Evolutionary conservation across 805 yeast genomes (phyloP).

Genomic region (Monosporozyma servazzii): DNA sequence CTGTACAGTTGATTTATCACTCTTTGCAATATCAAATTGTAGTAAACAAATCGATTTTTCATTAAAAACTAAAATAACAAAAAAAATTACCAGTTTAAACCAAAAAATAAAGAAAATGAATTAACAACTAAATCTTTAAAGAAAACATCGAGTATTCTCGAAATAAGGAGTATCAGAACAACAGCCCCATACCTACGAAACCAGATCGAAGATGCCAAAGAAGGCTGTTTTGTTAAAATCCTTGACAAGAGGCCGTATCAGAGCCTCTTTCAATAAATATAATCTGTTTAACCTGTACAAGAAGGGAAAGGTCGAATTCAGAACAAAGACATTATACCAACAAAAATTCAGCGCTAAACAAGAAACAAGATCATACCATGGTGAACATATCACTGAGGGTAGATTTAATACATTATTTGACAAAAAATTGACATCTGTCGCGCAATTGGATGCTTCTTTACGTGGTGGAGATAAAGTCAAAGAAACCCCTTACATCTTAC

Average conservation of each 20-base stretch:
- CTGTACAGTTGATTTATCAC: background rate
- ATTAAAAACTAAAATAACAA: background rate
- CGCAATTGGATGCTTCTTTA: conserved; percentile 76
- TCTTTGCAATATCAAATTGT: background rate
- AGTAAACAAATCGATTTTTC: background rate
- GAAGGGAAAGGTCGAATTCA: conserved; percentile 47
- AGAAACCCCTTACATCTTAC: conserved; percentile 76
- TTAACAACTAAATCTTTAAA: background rate
- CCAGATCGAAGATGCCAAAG: conserved; percentile 46
- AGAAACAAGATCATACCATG: conserved; percentile 92
- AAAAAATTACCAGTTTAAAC: background rate
- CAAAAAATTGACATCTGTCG: conserved; percentile 68
- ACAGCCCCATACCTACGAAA: background rate
- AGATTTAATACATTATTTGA: conserved; percentile 69
- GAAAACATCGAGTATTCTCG: background rate
- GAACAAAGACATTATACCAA: conserved; percentile 67
- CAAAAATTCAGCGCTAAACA: conserved; percentile 88
- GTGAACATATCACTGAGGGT: conserved; percentile 81
- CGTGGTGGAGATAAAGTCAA: conserved; percentile 41
- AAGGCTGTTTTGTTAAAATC: conserved; percentile 49
- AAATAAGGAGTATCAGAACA: background rate
- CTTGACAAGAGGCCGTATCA: conserved; percentile 59
- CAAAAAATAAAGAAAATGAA: background rate
- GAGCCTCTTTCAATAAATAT: conserved; percentile 86
- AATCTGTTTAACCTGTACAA: conserved; percentile 83